Evolutionary conservation across 2,329 filamentous ascomycete genomes (phyloP).

Genomic region (Sporothrix mexicana): DNA sequence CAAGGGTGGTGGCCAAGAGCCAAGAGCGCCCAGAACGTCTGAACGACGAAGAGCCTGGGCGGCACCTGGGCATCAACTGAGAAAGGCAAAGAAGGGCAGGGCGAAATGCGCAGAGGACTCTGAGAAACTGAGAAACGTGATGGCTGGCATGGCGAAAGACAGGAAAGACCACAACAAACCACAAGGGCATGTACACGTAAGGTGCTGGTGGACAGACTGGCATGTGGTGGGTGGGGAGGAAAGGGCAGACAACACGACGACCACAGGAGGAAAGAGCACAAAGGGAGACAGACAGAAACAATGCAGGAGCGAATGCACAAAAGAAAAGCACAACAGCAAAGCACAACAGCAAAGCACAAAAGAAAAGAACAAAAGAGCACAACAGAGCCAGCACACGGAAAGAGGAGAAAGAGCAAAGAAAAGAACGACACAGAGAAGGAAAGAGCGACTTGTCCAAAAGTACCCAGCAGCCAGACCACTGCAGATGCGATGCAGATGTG

Average conservation of each 20-base stretch:
- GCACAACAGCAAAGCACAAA: neutral
- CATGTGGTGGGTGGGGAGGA: slow-evolving; percentile 9
- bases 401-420: neutral
- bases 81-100: neutral
- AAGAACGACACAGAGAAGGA: neutral
- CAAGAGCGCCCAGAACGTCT: slow-evolving; percentile 20
- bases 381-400: neutral
- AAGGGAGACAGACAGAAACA: neutral
- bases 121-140: neutral
- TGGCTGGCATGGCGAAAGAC: slow-evolving; percentile 6
- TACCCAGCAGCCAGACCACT: neutral
- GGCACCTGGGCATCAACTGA: neutral
- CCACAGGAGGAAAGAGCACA: neutral
- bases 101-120: neutral
- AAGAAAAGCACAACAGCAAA: neutral
- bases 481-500: neutral
- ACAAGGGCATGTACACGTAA: slow-evolving; percentile 25
- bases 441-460: neutral
- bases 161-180: neutral
- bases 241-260: too few species aligned
- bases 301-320: neutral
- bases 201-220: slow-evolving; percentile 3
- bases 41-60: slow-evolving; percentile 2
- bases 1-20: neutral
- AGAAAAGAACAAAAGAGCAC: too few species aligned